Evolutionary conservation across 1,284 basidiomycete genomes (phyloP).

Genomic region (Trichosporon coremiiforme): DNA sequence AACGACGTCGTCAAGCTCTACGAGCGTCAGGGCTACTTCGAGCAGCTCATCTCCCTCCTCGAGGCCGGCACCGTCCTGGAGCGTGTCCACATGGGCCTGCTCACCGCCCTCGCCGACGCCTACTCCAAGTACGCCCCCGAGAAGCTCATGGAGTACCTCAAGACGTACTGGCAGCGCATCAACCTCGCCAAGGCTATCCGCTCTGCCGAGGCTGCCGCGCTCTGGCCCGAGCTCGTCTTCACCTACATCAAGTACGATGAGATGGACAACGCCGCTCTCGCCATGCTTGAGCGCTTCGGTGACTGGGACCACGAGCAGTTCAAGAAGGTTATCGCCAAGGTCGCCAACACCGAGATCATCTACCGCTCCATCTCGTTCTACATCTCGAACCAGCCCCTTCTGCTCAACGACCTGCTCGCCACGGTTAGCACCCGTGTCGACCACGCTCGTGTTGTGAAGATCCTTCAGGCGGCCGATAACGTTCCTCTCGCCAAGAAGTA

Average conservation of each 20-base stretch:
- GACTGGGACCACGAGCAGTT: slow-evolving; percentile 99
- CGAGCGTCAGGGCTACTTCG: slow-evolving; percentile 89
- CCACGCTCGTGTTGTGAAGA: slow-evolving; percentile 89
- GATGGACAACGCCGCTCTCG: slow-evolving; percentile 58
- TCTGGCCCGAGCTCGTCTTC: slow-evolving; percentile 99
- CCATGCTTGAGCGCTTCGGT: slow-evolving; percentile 75
- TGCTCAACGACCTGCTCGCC: slow-evolving; percentile 89
- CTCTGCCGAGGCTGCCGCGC: slow-evolving; percentile 91
- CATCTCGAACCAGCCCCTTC: slow-evolving; percentile 86
- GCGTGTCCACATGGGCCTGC: slow-evolving; percentile 78
- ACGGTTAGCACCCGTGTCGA: slow-evolving; percentile 92
- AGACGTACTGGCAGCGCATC: slow-evolving; percentile 94
- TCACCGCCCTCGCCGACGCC: slow-evolving; percentile 83
- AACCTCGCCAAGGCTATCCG: slow-evolving; percentile 82
- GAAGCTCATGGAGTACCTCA: slow-evolving; percentile 98
- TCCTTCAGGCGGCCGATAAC: slow-evolving; percentile 81
- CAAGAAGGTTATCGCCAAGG: slow-evolving; percentile 83
- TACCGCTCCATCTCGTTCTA: slow-evolving; percentile 62
- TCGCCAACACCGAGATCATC: slow-evolving; percentile 96
- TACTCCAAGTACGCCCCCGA: slow-evolving; percentile 97
- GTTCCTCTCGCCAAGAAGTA: slow-evolving; percentile 94
- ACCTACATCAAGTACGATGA: slow-evolving; percentile 88
- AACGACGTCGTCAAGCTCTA: slow-evolving; percentile 79
- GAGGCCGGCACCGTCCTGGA: slow-evolving; percentile 95
- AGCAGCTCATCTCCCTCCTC: slow-evolving; percentile 86